Evolutionary conservation across 2,329 filamentous ascomycete species (phyloP).

Genomic region (Xylaria sp.): DNA sequence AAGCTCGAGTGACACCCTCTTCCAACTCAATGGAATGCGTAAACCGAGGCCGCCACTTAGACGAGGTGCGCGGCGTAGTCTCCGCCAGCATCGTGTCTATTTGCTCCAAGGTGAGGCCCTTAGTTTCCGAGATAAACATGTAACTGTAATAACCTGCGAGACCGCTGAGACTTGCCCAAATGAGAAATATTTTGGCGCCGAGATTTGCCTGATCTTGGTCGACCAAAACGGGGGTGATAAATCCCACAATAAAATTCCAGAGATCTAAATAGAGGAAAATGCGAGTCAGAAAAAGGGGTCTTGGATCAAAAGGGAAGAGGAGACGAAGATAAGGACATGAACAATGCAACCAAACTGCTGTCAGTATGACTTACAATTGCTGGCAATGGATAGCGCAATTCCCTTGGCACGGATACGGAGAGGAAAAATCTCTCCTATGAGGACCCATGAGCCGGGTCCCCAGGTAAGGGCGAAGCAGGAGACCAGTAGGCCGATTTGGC

Average conservation of each 20-base stretch:
- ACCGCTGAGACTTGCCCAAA: constrained; percentile 66
- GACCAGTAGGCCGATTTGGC: constrained; percentile 89
- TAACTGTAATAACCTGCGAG: constrained; percentile 59
- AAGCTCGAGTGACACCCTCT: neutral
- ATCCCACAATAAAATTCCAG: constrained; percentile 68
- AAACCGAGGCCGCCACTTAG: constrained; percentile 66
- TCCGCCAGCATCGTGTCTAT: constrained; percentile 88
- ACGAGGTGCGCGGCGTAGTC: constrained; percentile 68
- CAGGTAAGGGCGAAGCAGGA: constrained; percentile 88
- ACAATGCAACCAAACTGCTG: neutral
- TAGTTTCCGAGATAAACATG: constrained; percentile 70
- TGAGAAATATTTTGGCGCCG: constrained; percentile 65
- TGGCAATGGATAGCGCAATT: constrained; percentile 79
- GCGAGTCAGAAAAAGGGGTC: neutral
- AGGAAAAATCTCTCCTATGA: constrained; percentile 88
- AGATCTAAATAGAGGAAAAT: constrained; percentile 41
- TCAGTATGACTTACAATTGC: constrained; percentile 55
- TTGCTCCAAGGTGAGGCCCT: constrained; percentile 72
- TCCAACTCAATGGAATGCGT: constrained; percentile 61
- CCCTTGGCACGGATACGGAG: constrained; percentile 83
- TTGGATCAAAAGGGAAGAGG: neutral
- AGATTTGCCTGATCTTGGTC: constrained; percentile 58
- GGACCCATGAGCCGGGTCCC: constrained; percentile 71
- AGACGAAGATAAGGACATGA: neutral
- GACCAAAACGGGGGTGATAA: constrained; percentile 71